Evolutionary conservation across 345 rosid species (phyloP), one percentile per base, ranked within the genome.

Genomic region (Citrus glauca): DNA sequence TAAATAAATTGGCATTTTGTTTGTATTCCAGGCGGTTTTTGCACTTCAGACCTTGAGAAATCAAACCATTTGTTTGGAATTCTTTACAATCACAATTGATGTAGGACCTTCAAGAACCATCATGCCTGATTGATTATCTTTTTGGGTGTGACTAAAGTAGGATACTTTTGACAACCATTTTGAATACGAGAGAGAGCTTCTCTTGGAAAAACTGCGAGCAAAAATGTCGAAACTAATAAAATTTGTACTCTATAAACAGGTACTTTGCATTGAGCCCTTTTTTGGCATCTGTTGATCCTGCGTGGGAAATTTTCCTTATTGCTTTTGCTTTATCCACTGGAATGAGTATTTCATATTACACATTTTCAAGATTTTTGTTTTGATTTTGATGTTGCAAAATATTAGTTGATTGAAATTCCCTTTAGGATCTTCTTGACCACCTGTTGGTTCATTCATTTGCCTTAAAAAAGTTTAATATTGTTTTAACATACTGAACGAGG

Each of bases 1-100:
- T 17, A 65, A 83, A 82, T 80, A 85, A 83, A 69, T 66, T 62
- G 37, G 65, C 24, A 42, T 72, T 38, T 81, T 53, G 55, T 79
- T 66, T 81, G 77, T 77, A 79, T 73, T 76, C 68, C 66, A 24
- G 16, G 82, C 42, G 76, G 68, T 74, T 81, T 74, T 74, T 78
- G 78, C 59, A 48, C 75, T 69, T 61, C 67, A 72, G 76, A 37
- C 77, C 71, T 56, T 25, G 7, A 6, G 55, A 76, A 48, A 30
- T n/a, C 32, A 57, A 79, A 78, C 56, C 69, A 45, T 77, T 77
- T 60, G 66, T 73, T 74, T 73, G 17, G 66, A 48, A 75, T 71
- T 57, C 28, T 71, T 81, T 77, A 63, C 28, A 72, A 53, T 45
- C 42, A 32, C 48, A 69, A 81, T 71, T 62, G 60, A 56, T 79